Evolutionary conservation across 148 eudicot species (phyloP).

Genomic region (Chenopodium suecicum): DNA sequence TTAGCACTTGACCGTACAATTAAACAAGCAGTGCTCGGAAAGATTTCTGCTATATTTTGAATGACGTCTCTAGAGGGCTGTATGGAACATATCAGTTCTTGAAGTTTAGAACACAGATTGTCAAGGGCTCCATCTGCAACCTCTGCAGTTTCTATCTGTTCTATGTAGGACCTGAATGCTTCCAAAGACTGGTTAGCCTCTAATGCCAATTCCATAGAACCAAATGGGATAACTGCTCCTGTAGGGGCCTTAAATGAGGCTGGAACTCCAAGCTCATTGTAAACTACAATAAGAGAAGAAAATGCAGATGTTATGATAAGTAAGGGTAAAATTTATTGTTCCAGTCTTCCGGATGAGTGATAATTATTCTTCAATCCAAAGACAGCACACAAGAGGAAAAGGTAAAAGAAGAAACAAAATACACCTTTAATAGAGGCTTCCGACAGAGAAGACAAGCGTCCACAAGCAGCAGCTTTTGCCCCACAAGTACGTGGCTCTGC

Average conservation of each 20-base stretch:
- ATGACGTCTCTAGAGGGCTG: slow-evolving; percentile 44
- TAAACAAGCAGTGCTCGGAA: slow-evolving; percentile 48
- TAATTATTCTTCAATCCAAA: background rate
- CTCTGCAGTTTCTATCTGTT: slow-evolving; percentile 72
- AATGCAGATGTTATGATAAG: background rate
- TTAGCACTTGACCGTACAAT: slow-evolving; percentile 97
- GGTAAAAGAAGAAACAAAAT: background rate
- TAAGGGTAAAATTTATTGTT: background rate
- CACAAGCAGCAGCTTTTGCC: slow-evolving; percentile 91
- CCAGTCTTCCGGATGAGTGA: background rate
- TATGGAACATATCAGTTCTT: slow-evolving; percentile 57
- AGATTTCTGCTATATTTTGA: slow-evolving; percentile 42
- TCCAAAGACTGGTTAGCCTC: slow-evolving; percentile 49
- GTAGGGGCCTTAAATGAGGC: slow-evolving; percentile 80
- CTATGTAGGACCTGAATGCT: slow-evolving; percentile 45
- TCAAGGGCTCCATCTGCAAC: slow-evolving; percentile 71
- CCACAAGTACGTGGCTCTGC: slow-evolving; percentile 70
- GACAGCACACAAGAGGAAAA: background rate
- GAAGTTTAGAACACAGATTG: slow-evolving; percentile 59
- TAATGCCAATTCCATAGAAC: slow-evolving; percentile 78
- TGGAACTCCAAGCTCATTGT: slow-evolving; percentile 82
- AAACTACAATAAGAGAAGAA: slow-evolving; percentile 43
- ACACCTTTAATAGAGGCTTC: slow-evolving; percentile 69
- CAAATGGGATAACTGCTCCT: slow-evolving; percentile 86
- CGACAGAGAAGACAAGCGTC: slow-evolving; percentile 69